Base-by-base conservation (phyloP, 441 rosid genomes). In the Hura crepitans region DNA sequence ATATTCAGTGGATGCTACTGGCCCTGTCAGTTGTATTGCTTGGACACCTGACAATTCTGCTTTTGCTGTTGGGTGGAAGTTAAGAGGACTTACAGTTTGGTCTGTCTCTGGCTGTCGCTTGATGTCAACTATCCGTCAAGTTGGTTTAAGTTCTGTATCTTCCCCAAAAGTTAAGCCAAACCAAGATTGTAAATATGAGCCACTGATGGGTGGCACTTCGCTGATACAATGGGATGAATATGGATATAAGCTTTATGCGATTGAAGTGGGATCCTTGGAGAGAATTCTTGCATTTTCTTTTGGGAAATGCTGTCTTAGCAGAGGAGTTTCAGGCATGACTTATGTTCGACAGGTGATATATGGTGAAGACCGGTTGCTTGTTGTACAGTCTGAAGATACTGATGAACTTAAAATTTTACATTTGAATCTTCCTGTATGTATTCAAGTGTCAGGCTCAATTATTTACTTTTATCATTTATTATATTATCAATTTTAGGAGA, bases 41-140 rank as follows among this genome's bases (percentile, higher is more conserved):
- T 96, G 99, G 99, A 89, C 98, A 47, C 99, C 96, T 70, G 97
- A 92, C 84, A 85, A 91, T 83, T 88, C 99, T 80, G 96, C 98
- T 82, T 92, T 96, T 85, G 97, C 99, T 54, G 97, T 96, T 81
- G 98, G 99, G 77, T 96, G 98, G 98, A 96, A 88, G 83, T 80
- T 80, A 74, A 89, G 98, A 85, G 99, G 99, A 62, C 93, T 92
- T 73, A 80, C 98, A 43, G 99, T 92, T 71, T 96, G 99, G 99
- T 96, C 99, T 33, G 88, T 96, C 20, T 92, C 99, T 73, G 99
- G 99, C 60, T 96, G 98, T 82, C 90, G 99, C 65, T 83, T 96
- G 70, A 96, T 96, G 99, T 96, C 97, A 66, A 96, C 99, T 42
- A 82, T 96, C 74, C 96, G 98, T 72, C 99, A 96, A 84, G 80